Evolutionary conservation across 352 stramenopile species (phyloP).

Genomic region (Phytophthora sp.): DNA sequence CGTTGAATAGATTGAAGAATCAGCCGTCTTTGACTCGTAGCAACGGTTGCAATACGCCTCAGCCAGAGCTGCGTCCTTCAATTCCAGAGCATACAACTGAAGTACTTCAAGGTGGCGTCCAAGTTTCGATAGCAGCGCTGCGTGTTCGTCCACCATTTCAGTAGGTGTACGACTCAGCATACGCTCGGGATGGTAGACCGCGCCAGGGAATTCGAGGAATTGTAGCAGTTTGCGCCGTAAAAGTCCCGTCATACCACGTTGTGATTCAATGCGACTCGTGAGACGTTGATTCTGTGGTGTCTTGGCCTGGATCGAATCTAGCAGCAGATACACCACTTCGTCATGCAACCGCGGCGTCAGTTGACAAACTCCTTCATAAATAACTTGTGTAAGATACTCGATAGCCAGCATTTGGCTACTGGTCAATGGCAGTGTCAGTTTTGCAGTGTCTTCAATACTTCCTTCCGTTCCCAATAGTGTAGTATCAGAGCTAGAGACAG

Average conservation of each 20-base stretch:
- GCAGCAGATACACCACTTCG: conserved; percentile 78
- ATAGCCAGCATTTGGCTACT: conserved; percentile 76
- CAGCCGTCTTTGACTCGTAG: conserved; percentile 73
- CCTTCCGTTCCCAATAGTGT: conserved; percentile 12
- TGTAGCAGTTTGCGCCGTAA: conserved; percentile 68
- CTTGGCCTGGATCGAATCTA: conserved; percentile 70
- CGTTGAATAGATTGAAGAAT: conserved; percentile 85
- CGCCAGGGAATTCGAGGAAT: conserved; percentile 64
- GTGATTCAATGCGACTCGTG: conserved; percentile 61
- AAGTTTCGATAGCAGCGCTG: conserved; percentile 73
- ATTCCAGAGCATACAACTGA: conserved; percentile 77
- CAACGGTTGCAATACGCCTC: conserved; percentile 86
- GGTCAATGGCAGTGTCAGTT: conserved; percentile 50
- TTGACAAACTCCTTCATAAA: conserved; percentile 42
- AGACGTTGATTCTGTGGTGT: conserved; percentile 40
- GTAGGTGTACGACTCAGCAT: conserved; percentile 77
- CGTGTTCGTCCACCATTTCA: conserved; percentile 86
- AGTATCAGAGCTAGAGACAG: conserved; percentile 2
- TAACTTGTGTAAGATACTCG: conserved; percentile 81
- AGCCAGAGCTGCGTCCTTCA: conserved; percentile 73
- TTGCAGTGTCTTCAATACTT: conserved; percentile 14
- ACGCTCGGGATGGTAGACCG: conserved; percentile 76
- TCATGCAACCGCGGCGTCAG: conserved; percentile 69
- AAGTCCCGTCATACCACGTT: conserved; percentile 60
- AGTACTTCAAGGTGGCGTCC: conserved; percentile 84